These are phyloP conservation scores for Daldinia bambusicola DNA, from an alignment of 495 filamentous ascomycete species.

Conservation along the genomic window DNA sequence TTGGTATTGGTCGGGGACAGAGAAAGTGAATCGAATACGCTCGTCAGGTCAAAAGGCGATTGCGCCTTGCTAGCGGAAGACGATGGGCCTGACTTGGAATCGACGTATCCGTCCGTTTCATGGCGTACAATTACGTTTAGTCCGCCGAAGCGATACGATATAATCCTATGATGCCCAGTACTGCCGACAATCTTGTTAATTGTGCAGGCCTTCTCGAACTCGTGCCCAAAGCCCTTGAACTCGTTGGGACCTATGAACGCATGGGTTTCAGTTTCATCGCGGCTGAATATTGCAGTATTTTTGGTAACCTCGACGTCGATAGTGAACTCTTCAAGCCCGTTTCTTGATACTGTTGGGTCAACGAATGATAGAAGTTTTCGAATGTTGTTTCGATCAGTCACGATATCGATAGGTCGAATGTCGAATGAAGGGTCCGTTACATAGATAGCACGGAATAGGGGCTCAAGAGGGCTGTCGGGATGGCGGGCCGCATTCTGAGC, in stretches of 20 bases:
- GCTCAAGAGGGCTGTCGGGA: conserved; percentile 60
- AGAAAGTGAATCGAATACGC: conserved; percentile 47
- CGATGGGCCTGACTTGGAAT: background rate
- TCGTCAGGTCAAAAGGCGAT: conserved; percentile 40
- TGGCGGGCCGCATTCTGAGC: conserved; percentile 57
- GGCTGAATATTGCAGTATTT: conserved; percentile 57
- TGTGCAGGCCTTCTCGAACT: conserved; percentile 63
- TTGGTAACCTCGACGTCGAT: conserved; percentile 57
- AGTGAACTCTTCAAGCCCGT: conserved; percentile 51
- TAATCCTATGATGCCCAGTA: conserved; percentile 60
- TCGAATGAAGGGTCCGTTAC: conserved; percentile 56
- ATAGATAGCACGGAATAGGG: conserved; percentile 61
- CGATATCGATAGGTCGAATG: conserved; percentile 55
- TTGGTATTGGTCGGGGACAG: conserved; percentile 29
- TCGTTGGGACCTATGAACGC: conserved; percentile 49
- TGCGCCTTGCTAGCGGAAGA: conserved; percentile 16
- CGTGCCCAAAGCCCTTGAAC: conserved; percentile 59
- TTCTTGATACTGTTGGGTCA: conserved; percentile 44
- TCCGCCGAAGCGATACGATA: conserved; percentile 58
- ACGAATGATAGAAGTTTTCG: conserved; percentile 63
- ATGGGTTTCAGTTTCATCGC: conserved; percentile 48
- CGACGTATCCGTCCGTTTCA: conserved; percentile 60
- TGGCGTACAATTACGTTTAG: conserved; percentile 59
- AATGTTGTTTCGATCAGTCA: conserved; percentile 65
- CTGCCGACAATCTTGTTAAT: conserved; percentile 50